Base-by-base conservation (phyloP, 2,329 filamentous ascomycete species). In the Geosmithia morbida region DNA sequence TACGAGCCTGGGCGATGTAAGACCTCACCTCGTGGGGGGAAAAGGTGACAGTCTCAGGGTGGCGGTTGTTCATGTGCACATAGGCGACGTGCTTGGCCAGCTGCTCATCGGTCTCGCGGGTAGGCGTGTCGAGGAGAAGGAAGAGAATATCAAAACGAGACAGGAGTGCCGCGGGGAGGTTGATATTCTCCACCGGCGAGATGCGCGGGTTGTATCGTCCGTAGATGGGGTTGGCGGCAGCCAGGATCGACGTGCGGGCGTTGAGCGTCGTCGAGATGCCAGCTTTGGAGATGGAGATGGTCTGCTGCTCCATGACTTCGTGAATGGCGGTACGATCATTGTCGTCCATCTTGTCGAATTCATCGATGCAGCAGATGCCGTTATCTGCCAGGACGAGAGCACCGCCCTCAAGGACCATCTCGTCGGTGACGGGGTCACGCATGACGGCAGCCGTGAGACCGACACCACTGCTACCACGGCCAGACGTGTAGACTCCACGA, bases 101-200 rank as follows among this genome's bases (percentile, higher is more conserved):
- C 65, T 95, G 87, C 59, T 94, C 88, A 59, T 98, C 92, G 1
- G 79, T 76, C 55, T 98, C 92, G 52, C 88, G 84, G 17, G 81
- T 83, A 2, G 92, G 90, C 39, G 87, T 95, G 69, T 98, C 92
- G 50, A 98, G 83, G 57, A 98, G 89, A 44, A 98, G 74, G 74
- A 97, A 98, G 55, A 98, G 78, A 55, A 98, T 77, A 63, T 98
- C 92, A 66, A 98, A 98, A 77, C 92, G 87, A 50, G 90, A 96
- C 48, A 98, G 78, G 18, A 98, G 79, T 18, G 92, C 92, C 17
- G 92, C 92, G n/a, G 92, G 92, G 41, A 98, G 81, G 66, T 98
- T 98, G 68, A 98, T 98, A 66, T 98, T 98, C 65, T 98, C 92
- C 22, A 98, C 89, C 0, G 92, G 92, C 1, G 90, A 96, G 56